Evolutionary conservation across 768 basidiomycete genomes (phyloP), one percentile per base, ranked within the genome.

Genomic region (Tylopilus felleus): DNA sequence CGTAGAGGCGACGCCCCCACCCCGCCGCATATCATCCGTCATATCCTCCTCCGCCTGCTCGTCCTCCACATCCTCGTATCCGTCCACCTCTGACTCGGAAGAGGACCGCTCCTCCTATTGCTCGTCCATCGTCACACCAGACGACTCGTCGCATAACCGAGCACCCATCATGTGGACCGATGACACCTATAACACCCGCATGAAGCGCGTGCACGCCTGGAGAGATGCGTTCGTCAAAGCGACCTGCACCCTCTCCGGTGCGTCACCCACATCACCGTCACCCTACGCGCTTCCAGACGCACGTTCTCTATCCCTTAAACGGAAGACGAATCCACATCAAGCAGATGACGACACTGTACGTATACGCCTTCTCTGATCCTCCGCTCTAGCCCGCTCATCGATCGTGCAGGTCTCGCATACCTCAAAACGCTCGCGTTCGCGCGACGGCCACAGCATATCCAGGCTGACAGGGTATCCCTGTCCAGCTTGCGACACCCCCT

Each of bases 191-290:
- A 66, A 66, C 47, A 66, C 73, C 10, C 78, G 82, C 57, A 80
- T 85, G 77, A 82, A 78, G 63, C 84, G 88, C 56, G 83, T 91
- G 52, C 77, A 83, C 21, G 78, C 80, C 14, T 91, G 89, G 89
- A 76, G 88, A 53, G 83, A 88, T 43, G 73, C 77, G 59, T 80
- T 77, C 60, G 73, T 75, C 27, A 73, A 76, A 43, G 74, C 79
- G 36, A 62, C 78, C 56, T 72, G 73, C 58, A 55, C 73, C 49
- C 61, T 73, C 10, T 63, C 74, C 46, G 77, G 80, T 81, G 64
- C 48, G 80, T 62, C 46, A 2, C 22, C 23, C 44, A 41, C 7
- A 42, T 27, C 49, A 31, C 39, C 51, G 6, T 10, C 49, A n/a
- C 40, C 42, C 36, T 17, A 54, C 58, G 33, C 49, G 13, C 14